Evolutionary conservation across 1,139 yeast genomes (phyloP), one percentile per base, ranked within the genome.

Genomic region (Lodderomyces oxycetoniae): DNA sequence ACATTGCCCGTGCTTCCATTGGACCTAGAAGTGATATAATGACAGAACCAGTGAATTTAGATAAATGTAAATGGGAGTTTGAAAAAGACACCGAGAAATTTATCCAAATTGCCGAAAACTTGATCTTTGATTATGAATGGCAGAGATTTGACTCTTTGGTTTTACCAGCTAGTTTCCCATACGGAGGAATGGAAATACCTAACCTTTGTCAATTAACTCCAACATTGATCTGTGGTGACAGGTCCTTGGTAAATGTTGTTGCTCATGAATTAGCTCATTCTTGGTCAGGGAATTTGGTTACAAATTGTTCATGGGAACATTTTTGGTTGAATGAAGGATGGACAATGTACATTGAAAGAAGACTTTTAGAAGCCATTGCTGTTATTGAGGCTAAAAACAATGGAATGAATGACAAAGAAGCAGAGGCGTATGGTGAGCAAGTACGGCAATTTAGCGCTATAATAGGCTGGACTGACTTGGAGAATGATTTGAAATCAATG

Each of bases 161-260:
- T 4, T 46, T 61, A 17, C 67, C 67, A 2, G 44, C 52, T 32
- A 55, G 59, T 35, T 61, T 61, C 44, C 67, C 67, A 2, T 61
- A 61, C 38, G 67, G 67, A n/a, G 67, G 67, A 8, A 61, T 61
- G 67, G 67, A 61, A 40, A 61, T 59, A 39, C 67, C 67, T 19
- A 61, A 61, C 38, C 52, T 60, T 38, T 59, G 65, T 1, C 62
- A 58, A 43, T 62, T 60, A 19, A 61, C 67, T 1, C 67, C 67
- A 0, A 60, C 66, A 3, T 48, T 61, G 30, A 53, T 61, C 14
- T 49, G 63, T 42, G 53, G 53, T 28, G 67, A 61, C 38, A 41
- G 67, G 33, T 52, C 63, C 7, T 64, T 61, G 39, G 59, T 57
- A 14, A 55, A 51, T 32, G 67, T 61, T 2, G 50, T 61, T 47